Conservation (phyloP, 805 yeast species). For the Starmerella apicola region DNA sequence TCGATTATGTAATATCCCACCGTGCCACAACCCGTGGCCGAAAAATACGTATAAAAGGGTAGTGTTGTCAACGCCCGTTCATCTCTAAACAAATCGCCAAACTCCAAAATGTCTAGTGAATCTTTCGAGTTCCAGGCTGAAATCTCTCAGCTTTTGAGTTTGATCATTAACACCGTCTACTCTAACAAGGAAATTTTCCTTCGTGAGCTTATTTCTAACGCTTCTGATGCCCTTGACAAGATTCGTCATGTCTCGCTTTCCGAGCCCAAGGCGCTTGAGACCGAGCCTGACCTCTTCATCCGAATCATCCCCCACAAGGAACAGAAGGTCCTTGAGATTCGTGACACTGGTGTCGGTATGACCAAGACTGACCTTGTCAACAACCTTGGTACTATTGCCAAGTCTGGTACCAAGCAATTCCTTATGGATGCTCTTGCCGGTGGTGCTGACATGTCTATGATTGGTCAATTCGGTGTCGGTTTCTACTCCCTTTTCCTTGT, state of each 20-base stretch:
- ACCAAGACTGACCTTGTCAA: conserved; percentile 97
- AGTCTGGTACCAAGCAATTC: conserved; percentile 98
- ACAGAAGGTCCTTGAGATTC: conserved; percentile 82
- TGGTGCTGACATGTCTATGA: conserved; percentile 99
- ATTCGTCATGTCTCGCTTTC: conserved; percentile 92
- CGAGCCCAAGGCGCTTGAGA: conserved; percentile 81
- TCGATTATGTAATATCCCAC: neutral
- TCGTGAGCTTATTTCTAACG: conserved; percentile 97
- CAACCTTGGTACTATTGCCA: conserved; percentile 99
- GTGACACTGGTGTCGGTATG: conserved; percentile 99
- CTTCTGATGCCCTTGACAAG: conserved; percentile 98
- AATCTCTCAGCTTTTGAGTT: conserved; percentile 99
- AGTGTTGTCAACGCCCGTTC: neutral
- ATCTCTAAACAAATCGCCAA: neutral
- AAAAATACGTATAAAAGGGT: conserved; percentile 10
- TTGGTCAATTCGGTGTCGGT: conserved; percentile 99
- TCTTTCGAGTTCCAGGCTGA: conserved; percentile 92
- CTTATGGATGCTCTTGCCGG: conserved; percentile 96
- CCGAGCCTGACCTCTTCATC: conserved; percentile 93
- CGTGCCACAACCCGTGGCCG: conserved; percentile 3
- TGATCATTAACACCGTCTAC: conserved; percentile 98
- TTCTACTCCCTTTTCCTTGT: conserved; percentile 98
- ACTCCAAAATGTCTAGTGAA: conserved; percentile 24
- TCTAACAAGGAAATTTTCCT: conserved; percentile 98
- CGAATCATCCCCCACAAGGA: conserved; percentile 97